phyloP scores from a whole-genome alignment of 352 stramenopile species.

The Phytophthora megakarya region DNA sequence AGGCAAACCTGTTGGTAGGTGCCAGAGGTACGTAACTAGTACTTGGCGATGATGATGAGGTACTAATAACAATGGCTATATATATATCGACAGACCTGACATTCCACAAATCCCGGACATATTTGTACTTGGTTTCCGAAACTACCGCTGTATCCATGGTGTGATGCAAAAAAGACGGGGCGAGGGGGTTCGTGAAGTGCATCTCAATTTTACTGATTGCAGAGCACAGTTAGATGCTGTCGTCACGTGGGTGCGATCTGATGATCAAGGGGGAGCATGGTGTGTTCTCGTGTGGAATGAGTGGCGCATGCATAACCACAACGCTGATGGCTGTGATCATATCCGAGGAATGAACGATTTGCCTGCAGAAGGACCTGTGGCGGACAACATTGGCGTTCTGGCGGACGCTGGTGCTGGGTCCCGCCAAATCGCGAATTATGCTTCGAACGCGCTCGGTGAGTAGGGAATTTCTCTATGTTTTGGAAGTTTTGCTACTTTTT shows the following conservation, averaged over 20 bases:
- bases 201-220: conserved; percentile 1
- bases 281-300: conserved; percentile 3
- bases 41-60: too few species aligned
- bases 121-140: conserved; percentile 7
- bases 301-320: conserved; percentile 11
- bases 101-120: too few species aligned
- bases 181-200: neutral
- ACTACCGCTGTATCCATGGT: conserved; percentile 8
- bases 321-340: neutral
- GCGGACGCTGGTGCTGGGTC: neutral
- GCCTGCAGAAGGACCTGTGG: neutral
- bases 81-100: too few species aligned
- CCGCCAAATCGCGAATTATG: neutral
- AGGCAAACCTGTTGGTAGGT: too few species aligned
- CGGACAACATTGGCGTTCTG: neutral
- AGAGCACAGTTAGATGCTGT: conserved; percentile 3
- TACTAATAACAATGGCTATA: too few species aligned
- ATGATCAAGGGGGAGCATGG: neutral
- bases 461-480: too few species aligned
- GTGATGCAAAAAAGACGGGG: conserved; percentile 6
- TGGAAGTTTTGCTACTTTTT: too few species aligned
- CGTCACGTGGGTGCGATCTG: neutral
- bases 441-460: neutral
- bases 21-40: too few species aligned
- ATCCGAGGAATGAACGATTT: conserved; percentile 1